phyloP scores from a whole-genome alignment of 352 stramenopile genomes.

The Globisporangium barbulae region DNA sequence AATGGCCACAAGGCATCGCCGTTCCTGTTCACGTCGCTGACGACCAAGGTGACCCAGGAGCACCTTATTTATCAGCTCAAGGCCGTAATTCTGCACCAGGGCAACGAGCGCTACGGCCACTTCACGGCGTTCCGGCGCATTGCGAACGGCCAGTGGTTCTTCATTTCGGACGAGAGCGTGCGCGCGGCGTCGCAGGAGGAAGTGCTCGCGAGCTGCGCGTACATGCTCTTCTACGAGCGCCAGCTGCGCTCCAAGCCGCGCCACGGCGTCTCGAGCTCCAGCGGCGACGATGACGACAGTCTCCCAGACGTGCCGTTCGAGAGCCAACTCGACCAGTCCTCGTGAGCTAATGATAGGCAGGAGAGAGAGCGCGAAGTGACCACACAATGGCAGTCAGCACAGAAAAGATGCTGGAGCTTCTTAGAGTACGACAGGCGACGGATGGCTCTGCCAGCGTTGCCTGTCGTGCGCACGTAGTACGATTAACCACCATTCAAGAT shows the following conservation, averaged over 20 bases:
- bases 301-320: constrained; percentile 52
- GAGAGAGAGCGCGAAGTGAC: neutral
- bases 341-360: neutral
- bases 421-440: no score
- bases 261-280: constrained; percentile 20
- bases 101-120: constrained; percentile 81
- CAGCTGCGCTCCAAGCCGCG: constrained; percentile 45
- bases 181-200: constrained; percentile 49
- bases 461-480: no score
- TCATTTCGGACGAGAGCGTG: constrained; percentile 81
- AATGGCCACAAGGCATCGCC: constrained; percentile 10
- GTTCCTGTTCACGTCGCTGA: constrained; percentile 10
- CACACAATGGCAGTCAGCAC: no score
- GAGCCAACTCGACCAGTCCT: constrained; percentile 20
- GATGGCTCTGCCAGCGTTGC: no score
- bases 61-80: constrained; percentile 69
- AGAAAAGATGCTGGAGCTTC: no score
- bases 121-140: constrained; percentile 83
- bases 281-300: constrained; percentile 40
- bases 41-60: constrained; percentile 14
- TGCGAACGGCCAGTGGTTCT: constrained; percentile 71
- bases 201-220: constrained; percentile 75
- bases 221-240: constrained; percentile 91
- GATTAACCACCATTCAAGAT: no score
- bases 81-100: constrained; percentile 83